Evolutionary conservation across 2,329 filamentous ascomycete genomes (phyloP).

Genomic region (Sporothrix sp.): DNA sequence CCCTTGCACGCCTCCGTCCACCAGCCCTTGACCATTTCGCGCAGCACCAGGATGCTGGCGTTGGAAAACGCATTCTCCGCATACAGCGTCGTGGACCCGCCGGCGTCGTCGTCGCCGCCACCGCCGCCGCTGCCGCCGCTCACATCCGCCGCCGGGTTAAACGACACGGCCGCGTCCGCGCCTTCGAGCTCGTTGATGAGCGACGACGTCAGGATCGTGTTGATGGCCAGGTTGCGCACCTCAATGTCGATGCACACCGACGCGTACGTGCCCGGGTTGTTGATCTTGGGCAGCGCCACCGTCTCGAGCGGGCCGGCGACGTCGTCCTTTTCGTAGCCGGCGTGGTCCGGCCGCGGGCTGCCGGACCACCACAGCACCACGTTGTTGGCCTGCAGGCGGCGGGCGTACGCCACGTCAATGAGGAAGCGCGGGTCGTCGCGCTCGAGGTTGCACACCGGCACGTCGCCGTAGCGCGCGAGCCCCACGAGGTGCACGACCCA

Average conservation of each 20-base stretch:
- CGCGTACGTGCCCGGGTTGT: slow-evolving; percentile 86
- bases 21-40: slow-evolving; percentile 98
- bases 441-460: slow-evolving; percentile 92
- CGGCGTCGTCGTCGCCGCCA: slow-evolving; percentile 42
- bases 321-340: slow-evolving; percentile 90
- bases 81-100: slow-evolving; percentile 59
- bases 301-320: slow-evolving; percentile 72
- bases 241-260: slow-evolving; percentile 95
- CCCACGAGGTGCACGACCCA: slow-evolving; percentile 87
- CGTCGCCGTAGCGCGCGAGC: slow-evolving; percentile 82
- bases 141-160: slow-evolving; percentile 54
- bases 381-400: slow-evolving; percentile 79
- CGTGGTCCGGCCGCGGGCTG: slow-evolving; percentile 81
- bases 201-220: slow-evolving; percentile 92
- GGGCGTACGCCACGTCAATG: slow-evolving; percentile 91
- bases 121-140: slow-evolving; percentile 57
- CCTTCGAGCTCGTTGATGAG: slow-evolving; percentile 95
- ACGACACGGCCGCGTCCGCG: slow-evolving; percentile 71
- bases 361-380: slow-evolving; percentile 97
- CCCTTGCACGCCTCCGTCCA: slow-evolving; percentile 89
- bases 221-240: slow-evolving; percentile 89
- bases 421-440: slow-evolving; percentile 88
- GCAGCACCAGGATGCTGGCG: slow-evolving; percentile 77
- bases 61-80: slow-evolving; percentile 90
- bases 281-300: slow-evolving; percentile 85